Evolutionary conservation across 2,329 filamentous ascomycete genomes (phyloP), one percentile per base, ranked within the genome.

Genomic region (Cladorrhinum sp.): DNA sequence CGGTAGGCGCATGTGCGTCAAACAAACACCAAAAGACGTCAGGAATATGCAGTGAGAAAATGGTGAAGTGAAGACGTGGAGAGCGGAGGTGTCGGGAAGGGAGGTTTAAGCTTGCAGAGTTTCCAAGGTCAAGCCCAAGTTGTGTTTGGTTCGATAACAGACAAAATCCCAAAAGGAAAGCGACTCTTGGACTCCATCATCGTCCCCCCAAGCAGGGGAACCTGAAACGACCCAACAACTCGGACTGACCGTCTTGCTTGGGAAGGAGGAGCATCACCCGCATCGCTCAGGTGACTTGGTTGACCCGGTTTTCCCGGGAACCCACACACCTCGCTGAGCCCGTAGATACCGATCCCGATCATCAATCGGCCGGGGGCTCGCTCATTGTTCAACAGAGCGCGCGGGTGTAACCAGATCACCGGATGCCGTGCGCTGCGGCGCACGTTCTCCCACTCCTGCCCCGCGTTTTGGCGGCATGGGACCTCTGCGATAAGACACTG

Each of bases 401-500:
- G 52, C n/a, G 18, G 22, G 20, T 49, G 23, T 38, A 38, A 45
- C 36, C 53, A 55, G 53, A 25, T 25, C n/a, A 45, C 22, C 22
- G 32, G 53, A 45, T 18, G n/a, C 29, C 20, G 29, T 22, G 52
- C n/a, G n/a, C 20, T 23, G 41, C 41, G 41, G 41, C 16, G 16
- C 41, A 45, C 41, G n/a, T 45, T n/a, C 41, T 22, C 18, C 50
- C 50, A 24, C 51, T 18, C 13, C n/a, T 18, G 18, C 24, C 29
- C 25, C 25, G 24, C 12, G 9, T 18, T 25, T 25, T 55, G 23
- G 29, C 27, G 18, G 16, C 23, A 24, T 58, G 12, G 24, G 29
- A 20, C 22, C 53, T 53, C 45, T 55, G 55, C 55, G 61, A 60
- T 56, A 58, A 53, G 50, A 20, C n/a, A n/a, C 22, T 63, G 59